These are phyloP conservation scores for Arthrinium puccinioides DNA, from an alignment of 2,329 filamentous ascomycete species.

Conservation along the genomic window DNA sequence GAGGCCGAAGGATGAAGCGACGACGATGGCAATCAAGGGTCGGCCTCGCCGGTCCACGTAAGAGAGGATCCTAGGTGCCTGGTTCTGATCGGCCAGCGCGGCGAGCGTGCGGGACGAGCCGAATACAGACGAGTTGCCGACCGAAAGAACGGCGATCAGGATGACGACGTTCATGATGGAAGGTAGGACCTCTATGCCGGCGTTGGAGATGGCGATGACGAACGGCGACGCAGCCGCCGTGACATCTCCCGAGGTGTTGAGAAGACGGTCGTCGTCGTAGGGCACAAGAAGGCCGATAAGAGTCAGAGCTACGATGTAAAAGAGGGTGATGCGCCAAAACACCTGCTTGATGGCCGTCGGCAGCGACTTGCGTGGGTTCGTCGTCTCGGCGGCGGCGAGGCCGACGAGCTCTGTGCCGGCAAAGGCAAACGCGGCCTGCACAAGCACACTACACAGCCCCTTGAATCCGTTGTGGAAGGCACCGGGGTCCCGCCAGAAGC, in stretches of 20 bases:
- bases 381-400: slow-evolving; percentile 47
- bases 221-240: slow-evolving; percentile 59
- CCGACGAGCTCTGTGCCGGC: slow-evolving; percentile 37
- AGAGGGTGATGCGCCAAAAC: slow-evolving; percentile 59
- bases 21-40: slow-evolving; percentile 63
- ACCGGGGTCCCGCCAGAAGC: slow-evolving; percentile 73
- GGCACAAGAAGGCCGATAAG: slow-evolving; percentile 26
- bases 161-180: slow-evolving; percentile 94
- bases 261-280: slow-evolving; percentile 21
- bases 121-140: slow-evolving; percentile 88
- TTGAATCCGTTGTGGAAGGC: slow-evolving; percentile 80
- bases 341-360: slow-evolving; percentile 61
- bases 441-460: slow-evolving; percentile 60
- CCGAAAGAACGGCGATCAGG: slow-evolving; percentile 80
- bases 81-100: slow-evolving; percentile 79
- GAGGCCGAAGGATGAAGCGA: slow-evolving; percentile 63
- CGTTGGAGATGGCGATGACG: slow-evolving; percentile 77
- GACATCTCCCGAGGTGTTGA: slow-evolving; percentile 17
- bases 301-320: slow-evolving; percentile 61
- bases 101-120: slow-evolving; percentile 86
- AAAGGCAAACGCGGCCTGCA: slow-evolving; percentile 40
- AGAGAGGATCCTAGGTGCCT: slow-evolving; percentile 68
- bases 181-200: slow-evolving; percentile 69
- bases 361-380: slow-evolving; percentile 53
- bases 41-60: slow-evolving; percentile 82